A percentile compares a stretch with the other conserved stretches of the same genome.
phyloP scores from a whole-genome alignment of 2,329 filamentous ascomycete genomes.

The Exophiala viscosa region DNA sequence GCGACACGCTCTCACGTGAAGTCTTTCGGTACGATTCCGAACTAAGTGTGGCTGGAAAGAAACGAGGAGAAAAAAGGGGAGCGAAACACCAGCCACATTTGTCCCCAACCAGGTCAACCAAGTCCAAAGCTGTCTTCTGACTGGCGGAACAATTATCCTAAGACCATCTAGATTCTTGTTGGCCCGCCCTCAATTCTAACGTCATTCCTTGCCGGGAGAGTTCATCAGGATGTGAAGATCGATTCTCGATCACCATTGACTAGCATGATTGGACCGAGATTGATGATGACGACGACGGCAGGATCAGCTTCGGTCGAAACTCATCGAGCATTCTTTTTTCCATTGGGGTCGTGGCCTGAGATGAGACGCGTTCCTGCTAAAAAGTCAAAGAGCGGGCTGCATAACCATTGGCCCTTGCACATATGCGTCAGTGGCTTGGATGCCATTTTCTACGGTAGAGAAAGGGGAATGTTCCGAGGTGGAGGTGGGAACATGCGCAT shows the following conservation, averaged over 20 bases:
- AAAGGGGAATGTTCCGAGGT: too few species aligned
- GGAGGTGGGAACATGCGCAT: too few species aligned
- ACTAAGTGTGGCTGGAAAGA: too few species aligned
- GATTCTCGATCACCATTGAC: neutral
- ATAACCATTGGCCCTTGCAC: neutral
- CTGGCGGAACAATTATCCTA: neutral
- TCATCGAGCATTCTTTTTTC: too few species aligned
- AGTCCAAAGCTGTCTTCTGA: neutral
- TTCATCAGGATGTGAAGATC: neutral
- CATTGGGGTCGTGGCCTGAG: too few species aligned
- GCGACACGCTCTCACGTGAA: too few species aligned
- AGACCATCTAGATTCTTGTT: neutral
- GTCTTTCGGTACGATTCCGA: too few species aligned
- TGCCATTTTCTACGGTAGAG: too few species aligned
- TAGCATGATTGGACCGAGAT: neutral
- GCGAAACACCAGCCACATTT: too few species aligned
- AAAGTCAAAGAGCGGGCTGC: too few species aligned
- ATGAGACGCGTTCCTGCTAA: neutral
- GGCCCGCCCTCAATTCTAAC: neutral
- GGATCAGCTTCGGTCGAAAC: neutral
- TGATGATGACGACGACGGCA: constrained; percentile 4
- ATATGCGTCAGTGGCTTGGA: constrained; percentile 7
- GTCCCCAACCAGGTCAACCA: neutral
- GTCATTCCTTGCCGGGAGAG: constrained; percentile 3
- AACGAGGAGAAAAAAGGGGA: too few species aligned